Evolutionary conservation across 495 filamentous ascomycete genomes (phyloP).

Genomic region (Neurospora cerealis): DNA sequence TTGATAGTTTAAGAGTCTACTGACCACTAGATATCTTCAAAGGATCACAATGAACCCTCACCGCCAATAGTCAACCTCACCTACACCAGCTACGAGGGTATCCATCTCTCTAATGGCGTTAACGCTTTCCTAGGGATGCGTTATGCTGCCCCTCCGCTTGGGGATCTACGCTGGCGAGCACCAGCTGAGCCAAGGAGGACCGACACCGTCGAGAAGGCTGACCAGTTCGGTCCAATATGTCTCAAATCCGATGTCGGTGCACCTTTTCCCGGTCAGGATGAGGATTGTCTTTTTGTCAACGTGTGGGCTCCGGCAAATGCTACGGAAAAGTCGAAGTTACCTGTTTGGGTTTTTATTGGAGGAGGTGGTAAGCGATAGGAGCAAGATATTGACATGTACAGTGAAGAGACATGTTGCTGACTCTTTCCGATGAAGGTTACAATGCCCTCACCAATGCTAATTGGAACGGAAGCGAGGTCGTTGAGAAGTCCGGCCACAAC

Average conservation of each 20-base stretch:
- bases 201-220: slow-evolving; percentile 14
- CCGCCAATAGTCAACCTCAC: slow-evolving; percentile 24
- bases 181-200: slow-evolving; percentile 22
- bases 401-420: background rate
- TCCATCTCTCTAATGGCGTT: slow-evolving; percentile 21
- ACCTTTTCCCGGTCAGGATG: slow-evolving; percentile 33
- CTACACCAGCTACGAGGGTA: slow-evolving; percentile 34
- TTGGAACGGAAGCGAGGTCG: slow-evolving; percentile 52
- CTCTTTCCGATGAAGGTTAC: slow-evolving; percentile 35
- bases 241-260: slow-evolving; percentile 34
- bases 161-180: slow-evolving; percentile 29
- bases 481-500: slow-evolving; percentile 45
- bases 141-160: slow-evolving; percentile 33
- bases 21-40: background rate
- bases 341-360: slow-evolving; percentile 66
- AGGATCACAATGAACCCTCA: background rate
- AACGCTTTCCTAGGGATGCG: slow-evolving; percentile 34
- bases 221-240: slow-evolving; percentile 41
- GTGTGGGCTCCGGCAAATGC: slow-evolving; percentile 57
- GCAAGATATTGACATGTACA: background rate
- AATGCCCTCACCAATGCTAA: slow-evolving; percentile 52
- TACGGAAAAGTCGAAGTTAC: slow-evolving; percentile 38
- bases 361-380: slow-evolving; percentile 44
- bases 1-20: background rate
- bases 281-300: slow-evolving; percentile 70